Base-by-base conservation (phyloP, 2,329 filamentous ascomycete species). In the Fusarium anguioides region DNA sequence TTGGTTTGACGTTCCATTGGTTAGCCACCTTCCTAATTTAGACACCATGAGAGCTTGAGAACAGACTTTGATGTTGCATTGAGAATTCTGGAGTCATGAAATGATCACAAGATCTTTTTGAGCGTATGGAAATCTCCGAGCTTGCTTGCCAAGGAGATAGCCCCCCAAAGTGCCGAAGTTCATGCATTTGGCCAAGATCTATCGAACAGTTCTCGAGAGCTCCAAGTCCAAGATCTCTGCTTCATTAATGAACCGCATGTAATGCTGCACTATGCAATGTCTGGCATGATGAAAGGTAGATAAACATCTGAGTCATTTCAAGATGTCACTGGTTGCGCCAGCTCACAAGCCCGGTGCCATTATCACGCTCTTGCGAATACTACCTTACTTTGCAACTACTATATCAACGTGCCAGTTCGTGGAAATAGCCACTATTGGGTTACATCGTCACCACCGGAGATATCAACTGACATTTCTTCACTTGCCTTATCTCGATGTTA, bases 291-390 rank as follows among this genome's bases (percentile, higher is more conserved):
- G 3, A 8, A 33, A 9, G 15, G 31, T 3, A 37, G 20, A n/a
- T 10, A 8, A 33, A n/a, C 14, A 6, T 18, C 2, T 8, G 14
- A 6, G 21, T 18, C 10, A n/a, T 21, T 7, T 20, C 15, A 21
- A 21, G 27, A 27, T 33, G 18, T 46, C 47, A n/a, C n/a, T 37
- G 10, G n/a, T 1, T 15, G 6, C 6, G 27, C 10, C 15, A 37
- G 11, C 6, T 37, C 14, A 27, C 4, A 1, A 33, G 49, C 33
- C 58, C 20, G 57, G 58, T 61, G 57, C 29, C n/a, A 7, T 6
- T 17, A 26, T 61, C 56, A 61, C 56, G 56, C 47, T 23, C 56
- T 42, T 39, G 20, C 20, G 33, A 55, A 61, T 61, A 33, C 58
- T 15, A 61, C 58, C 47, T 42, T 47, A 7, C 17, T 20, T 45